These are phyloP conservation scores for Coelastrella sp. DNA, from an alignment of 139 green algal genomes.

Conservation along the genomic window DNA sequence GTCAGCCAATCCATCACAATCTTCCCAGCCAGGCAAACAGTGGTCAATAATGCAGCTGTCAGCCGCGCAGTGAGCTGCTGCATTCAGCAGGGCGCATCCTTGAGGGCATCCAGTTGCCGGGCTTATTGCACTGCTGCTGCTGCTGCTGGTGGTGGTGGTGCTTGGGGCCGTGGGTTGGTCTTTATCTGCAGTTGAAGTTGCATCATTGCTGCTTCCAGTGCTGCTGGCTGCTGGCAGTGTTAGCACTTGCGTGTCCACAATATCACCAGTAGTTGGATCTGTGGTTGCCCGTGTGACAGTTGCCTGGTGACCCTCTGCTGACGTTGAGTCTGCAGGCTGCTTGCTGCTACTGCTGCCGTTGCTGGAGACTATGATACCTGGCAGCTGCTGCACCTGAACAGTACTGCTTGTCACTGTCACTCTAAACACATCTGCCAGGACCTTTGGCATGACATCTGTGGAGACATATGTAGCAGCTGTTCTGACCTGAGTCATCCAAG, in stretches of 20 bases:
- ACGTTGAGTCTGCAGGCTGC: not conserved
- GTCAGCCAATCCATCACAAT: constrained; percentile 3
- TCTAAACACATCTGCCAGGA: not conserved
- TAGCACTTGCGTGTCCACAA: not conserved
- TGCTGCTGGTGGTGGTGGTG: not conserved
- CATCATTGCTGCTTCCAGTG: not conserved
- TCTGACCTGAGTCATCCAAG: not conserved
- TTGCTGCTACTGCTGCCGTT: not conserved
- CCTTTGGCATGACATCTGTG: not conserved
- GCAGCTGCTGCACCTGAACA: not conserved
- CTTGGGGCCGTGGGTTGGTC: not conserved
- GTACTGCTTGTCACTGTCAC: not conserved
- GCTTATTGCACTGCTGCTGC: not conserved
- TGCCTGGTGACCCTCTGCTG: not conserved
- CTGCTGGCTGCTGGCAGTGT: not conserved
- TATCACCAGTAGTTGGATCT: not conserved
- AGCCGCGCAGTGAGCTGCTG: not conserved
- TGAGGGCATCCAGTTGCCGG: not conserved
- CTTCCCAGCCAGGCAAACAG: constrained; percentile 22
- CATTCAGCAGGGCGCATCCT: not conserved
- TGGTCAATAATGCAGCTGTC: not conserved
- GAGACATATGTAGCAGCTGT: not conserved
- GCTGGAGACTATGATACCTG: not conserved
- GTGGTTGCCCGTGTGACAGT: not conserved
- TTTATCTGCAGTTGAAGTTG: not conserved